Evolutionary conservation across 192 early-diverging fungal species (phyloP), one percentile per base, ranked within the genome.

Genomic region (Cetraspora pellucida): DNA sequence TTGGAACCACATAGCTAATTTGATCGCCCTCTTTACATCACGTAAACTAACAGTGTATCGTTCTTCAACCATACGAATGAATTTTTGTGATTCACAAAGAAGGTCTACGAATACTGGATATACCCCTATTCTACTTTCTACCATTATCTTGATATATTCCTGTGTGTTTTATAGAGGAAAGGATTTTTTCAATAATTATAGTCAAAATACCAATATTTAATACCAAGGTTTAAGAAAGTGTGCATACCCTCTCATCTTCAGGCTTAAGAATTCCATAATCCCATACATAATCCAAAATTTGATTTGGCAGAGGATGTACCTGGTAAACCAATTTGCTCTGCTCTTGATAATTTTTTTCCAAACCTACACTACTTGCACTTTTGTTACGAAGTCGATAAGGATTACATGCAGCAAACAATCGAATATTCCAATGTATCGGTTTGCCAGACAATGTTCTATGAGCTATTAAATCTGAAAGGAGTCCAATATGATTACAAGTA

Each of bases 271-370:
- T 52, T 28, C 74, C 74, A 37, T 64, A 75, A 37, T 75, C 74
- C 74, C 74, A 75, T 10, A 75, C 63, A 50, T 64, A 75, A 52
- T 75, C 74, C 25, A 75, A 64, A 49, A 75, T 44, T 61, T 75
- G 58, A 25, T 64, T 37, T 0, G 74, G 74, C 19, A 75, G 31
- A n/a, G 74, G 74, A 30, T 75, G 23, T 44, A 75, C 74, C 49
- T 75, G 74, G 43, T 75, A 75, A 16, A 75, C 74, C 0, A 75
- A 43, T 65, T 75, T 2, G 28, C 74, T 75, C 43, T 64, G 59
- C 45, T 75, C 74, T 25, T 75, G 37, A 2, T 75, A 75, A 25
- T 43, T 30, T 68, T 25, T 31, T 21, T 16, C 46, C 43, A 23
- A 7, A 16, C 59, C 74, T 43, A 47, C 74, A n/a, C 43, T 49